A percentile compares a stretch with the other conserved stretches of the same genome.
Evolutionary conservation across 495 filamentous ascomycete species (phyloP).

Genomic region (Penicillium steckii): DNA sequence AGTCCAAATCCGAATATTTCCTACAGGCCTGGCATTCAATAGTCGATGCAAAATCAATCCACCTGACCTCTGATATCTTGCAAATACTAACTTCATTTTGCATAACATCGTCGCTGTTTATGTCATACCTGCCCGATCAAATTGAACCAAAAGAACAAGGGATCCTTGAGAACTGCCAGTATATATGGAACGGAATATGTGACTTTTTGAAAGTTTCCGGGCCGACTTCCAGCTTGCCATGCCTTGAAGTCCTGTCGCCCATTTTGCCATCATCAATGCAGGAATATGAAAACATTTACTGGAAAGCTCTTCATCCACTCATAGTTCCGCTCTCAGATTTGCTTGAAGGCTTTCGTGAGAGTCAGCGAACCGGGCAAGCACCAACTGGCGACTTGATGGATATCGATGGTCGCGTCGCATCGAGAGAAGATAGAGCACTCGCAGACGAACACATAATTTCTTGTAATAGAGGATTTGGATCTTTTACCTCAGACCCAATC

Average conservation of each 20-base stretch:
- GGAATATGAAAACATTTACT: conserved; percentile 11
- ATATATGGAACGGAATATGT: conserved; percentile 38
- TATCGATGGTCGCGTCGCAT: conserved; percentile 68
- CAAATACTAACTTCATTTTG: conserved; percentile 49
- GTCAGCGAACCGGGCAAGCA: conserved; percentile 18
- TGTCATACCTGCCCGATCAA: conserved; percentile 34
- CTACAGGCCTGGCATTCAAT: conserved; percentile 44
- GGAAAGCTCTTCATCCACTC: conserved; percentile 24
- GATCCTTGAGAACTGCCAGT: conserved; percentile 29
- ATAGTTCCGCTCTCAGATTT: conserved; percentile 30
- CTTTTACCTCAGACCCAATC: conserved; percentile 26
- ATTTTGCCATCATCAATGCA: conserved; percentile 25
- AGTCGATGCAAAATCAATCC: conserved; percentile 37
- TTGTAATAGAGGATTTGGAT: conserved; percentile 29
- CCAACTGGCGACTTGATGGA: conserved; percentile 65
- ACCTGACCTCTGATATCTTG: conserved; percentile 46
- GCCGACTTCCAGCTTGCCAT: conserved; percentile 28
- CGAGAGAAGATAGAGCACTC: conserved; percentile 45
- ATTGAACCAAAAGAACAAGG: conserved; percentile 22
- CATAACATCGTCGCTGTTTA: conserved; percentile 33
- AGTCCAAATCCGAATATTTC: conserved; percentile 43
- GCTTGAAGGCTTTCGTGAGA: conserved; percentile 43
- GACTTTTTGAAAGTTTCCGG: conserved; percentile 31
- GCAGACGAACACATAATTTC: conserved; percentile 24
- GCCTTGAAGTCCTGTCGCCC: conserved; percentile 33